A percentile compares a stretch with the other conserved stretches of the same genome.
phyloP scores from a whole-genome alignment of 306 rosid genomes.

The Dryas octopetala region DNA sequence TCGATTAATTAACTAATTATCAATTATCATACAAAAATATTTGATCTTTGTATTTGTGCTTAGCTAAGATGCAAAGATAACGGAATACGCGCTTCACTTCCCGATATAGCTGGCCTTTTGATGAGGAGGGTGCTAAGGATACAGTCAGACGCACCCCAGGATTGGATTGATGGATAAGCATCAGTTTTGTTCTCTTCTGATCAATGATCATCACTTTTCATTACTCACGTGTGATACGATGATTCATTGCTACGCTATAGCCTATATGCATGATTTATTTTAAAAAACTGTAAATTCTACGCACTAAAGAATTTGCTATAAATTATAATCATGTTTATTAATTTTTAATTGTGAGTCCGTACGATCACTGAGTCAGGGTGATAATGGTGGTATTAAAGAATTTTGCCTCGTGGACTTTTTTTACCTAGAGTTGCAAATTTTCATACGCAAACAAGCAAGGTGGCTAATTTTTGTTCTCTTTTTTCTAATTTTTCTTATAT shows the following conservation, averaged over 20 bases:
- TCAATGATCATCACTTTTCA: too few species aligned
- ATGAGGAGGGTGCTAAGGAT: neutral
- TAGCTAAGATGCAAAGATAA: neutral
- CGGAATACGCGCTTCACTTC: slow-evolving; percentile 9
- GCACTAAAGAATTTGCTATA: too few species aligned
- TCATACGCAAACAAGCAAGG: neutral
- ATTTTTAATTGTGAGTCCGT: too few species aligned
- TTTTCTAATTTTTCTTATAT: too few species aligned
- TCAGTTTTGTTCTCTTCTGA: neutral
- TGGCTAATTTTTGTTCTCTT: too few species aligned
- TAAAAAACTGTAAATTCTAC: too few species aligned
- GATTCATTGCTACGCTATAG: too few species aligned
- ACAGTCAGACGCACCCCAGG: neutral
- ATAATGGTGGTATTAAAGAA: too few species aligned
- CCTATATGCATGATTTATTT: too few species aligned
- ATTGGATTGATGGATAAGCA: slow-evolving; percentile 1
- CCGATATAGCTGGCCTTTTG: neutral
- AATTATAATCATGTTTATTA: too few species aligned
- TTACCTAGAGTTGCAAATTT: neutral
- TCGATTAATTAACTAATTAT: neutral
- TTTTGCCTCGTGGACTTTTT: neutral
- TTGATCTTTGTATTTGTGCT: neutral
- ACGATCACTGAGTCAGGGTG: too few species aligned
- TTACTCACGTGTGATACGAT: too few species aligned
- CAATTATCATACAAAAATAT: neutral